These are phyloP conservation scores for Tricholoma saponaceum DNA, from an alignment of 768 basidiomycete species.

Conservation along the genomic window DNA sequence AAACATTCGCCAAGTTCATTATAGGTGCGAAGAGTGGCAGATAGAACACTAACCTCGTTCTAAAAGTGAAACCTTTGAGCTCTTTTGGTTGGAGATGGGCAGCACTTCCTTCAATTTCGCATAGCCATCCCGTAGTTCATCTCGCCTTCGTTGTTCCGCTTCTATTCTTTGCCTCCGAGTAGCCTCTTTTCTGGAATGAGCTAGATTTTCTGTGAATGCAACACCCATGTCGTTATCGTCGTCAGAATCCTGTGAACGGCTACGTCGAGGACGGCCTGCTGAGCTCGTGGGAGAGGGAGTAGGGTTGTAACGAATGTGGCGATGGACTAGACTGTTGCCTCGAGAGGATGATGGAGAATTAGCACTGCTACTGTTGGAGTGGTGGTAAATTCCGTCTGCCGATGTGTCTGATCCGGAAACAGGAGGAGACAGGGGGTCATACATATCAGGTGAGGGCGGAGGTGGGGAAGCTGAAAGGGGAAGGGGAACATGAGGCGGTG, in stretches of 20 bases:
- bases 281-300: slow-evolving; percentile 80
- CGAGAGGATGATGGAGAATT: slow-evolving; percentile 79
- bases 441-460: slow-evolving; percentile 73
- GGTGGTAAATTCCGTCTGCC: slow-evolving; percentile 76
- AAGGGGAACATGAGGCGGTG: slow-evolving; percentile 67
- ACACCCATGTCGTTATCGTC: slow-evolving; percentile 71
- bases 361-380: slow-evolving; percentile 72
- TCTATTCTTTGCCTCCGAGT: slow-evolving; percentile 82
- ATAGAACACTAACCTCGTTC: slow-evolving; percentile 65
- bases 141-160: slow-evolving; percentile 85
- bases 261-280: slow-evolving; percentile 61
- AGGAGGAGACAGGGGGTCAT: slow-evolving; percentile 82
- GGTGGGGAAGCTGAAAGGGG: slow-evolving; percentile 68
- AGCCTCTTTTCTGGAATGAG: slow-evolving; percentile 77
- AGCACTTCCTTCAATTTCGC: slow-evolving; percentile 84
- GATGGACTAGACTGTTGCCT: slow-evolving; percentile 72
- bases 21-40: slow-evolving; percentile 7
- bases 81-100: slow-evolving; percentile 85
- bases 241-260: slow-evolving; percentile 75
- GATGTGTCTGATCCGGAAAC: slow-evolving; percentile 89
- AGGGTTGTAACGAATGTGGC: slow-evolving; percentile 71
- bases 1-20: slow-evolving; percentile 9
- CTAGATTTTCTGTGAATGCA: slow-evolving; percentile 65
- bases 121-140: slow-evolving; percentile 89
- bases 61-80: slow-evolving; percentile 84